Evolutionary conservation across 176 grass and related monocot species (phyloP), one percentile per base, ranked within the genome.

Genomic region (Metroxylon sagu): DNA sequence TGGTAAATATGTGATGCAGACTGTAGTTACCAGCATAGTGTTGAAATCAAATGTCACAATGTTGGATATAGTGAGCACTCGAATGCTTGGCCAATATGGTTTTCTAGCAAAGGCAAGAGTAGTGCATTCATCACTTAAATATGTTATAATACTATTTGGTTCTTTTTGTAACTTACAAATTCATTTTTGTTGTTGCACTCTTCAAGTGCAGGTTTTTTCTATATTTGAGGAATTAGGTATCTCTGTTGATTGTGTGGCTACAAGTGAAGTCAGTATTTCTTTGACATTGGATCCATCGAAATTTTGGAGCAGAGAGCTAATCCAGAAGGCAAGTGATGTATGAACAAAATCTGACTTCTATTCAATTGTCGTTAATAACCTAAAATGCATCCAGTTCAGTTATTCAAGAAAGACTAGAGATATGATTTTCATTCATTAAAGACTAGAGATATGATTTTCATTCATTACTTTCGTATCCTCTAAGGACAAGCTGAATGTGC

Each of bases 191-290:
- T 54, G 4, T 54, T 19, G 16, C 12, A 18, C 23, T 52, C 39
- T 74, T 19, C 26, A 26, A 67, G 6, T 61, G 58, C 78, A 95
- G 90, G 90, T 95, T 59, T 95, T 95, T 70, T 89, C 90, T 5
- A 95, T 84, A 90, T 95, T 95, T 74, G 90, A 95, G 76, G 90
- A 95, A 60, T 74, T 95, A 71, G 86, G 90, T 14, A 95, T 95
- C 60, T 95, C 90, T 64, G 90, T 95, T 67, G 90, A 95, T 21
- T 87, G 80, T 74, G 90, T 95, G 49, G 90, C 90, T 65, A 90
- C 90, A 55, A 95, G 90, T 79, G 90, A 95, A 95, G 90, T 95
- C 56, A 95, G 90, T 77, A 86, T 90, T 62, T 95, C 90, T 5
- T 63, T 95, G 53, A 95, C 86, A 51, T 29, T 89, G 59, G 86